Evolutionary conservation across 495 filamentous ascomycete genomes (phyloP), one percentile per base, ranked within the genome.

Genomic region (Neurospora sublineolata): DNA sequence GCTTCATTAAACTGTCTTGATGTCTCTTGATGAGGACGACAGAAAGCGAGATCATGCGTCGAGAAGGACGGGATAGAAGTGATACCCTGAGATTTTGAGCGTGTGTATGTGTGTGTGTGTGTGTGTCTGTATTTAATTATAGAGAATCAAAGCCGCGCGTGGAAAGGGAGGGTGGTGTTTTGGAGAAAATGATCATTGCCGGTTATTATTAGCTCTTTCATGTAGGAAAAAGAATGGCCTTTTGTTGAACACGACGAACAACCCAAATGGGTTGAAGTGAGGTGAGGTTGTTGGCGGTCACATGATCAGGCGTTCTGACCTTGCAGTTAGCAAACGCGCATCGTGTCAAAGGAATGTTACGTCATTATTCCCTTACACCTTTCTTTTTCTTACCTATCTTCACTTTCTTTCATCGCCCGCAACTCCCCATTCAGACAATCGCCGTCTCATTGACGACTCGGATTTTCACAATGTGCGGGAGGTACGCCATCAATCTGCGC

Each of bases 401-500:
- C 27, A 5, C 1, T 33, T 37, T 11, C 33, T 20, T 12, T 4
- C 44, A 52, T 52, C 11, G 3, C 1, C 20, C 27, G 6, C 52
- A 60, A 16, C 27, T 60, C 12, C 12, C 1, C 52, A 16, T 1
- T 0, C 6, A 11, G 14, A 30, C 14, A 60, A 18, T 60, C 5
- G 3, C 33, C 3, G 0, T 27, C 12, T 69, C 39, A 41, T 42
- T 0, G 2, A 41, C 38, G 3, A 2, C 2, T 1, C 27, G 27
- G 10, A 6, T 60, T 60, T 8, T 27, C n/a, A 74, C 67, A 30
- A 97, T 97, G 93, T 97, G 93, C 78, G 93, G 93, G 10, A 86
- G 93, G 71, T 97, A 96, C 78, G 89, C 89, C n/a, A 77, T 97
- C 67, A 87, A 89, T 27, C 82, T 94, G 83, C 89, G 88, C 71